Base-by-base conservation (phyloP, 108 stramenopile species). In the Schizochytrium sp. region DNA sequence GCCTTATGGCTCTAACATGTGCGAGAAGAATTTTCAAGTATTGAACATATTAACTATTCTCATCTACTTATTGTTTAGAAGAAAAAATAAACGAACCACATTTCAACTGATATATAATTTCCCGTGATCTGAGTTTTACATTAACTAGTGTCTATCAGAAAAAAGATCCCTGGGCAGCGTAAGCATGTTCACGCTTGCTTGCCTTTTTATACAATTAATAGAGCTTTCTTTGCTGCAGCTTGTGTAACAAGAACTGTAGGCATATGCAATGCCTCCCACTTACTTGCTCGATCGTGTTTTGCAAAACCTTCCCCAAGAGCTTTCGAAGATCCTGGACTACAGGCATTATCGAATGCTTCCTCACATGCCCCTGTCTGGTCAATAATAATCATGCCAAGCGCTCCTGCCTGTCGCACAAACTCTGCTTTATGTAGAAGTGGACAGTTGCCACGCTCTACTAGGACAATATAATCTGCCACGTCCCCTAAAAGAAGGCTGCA, bases 341-440 rank as follows among this genome's bases (percentile, higher is more conserved):
- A 69, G 1, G 12, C 64, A 15, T 69, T 38, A 0, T 69, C 64
- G 44, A 28, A 69, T 38, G 8, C 64, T 0, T 69, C 19, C 42
- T 69, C 64, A 15, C 64, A 69, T 8, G 64, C 64, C 42, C 64
- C 64, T 38, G 42, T 69, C 12, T 12, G 10, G 64, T 69, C 64
- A 38, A 69, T 44, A 0, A 69, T 38, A 15, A 69, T 44, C 64
- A 69, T 69, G 40, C 19, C 64, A 7, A 69, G 64, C 10, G 64
- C 64, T 0, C 64, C 64, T 44, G 64, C 64, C 64, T 38, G 10
- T 7, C 64, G 64, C 64, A 2, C 64, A 12, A 44, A 8, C 64
- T 69, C 19, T 12, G 64, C 64, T 44, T 69, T 69, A 7, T 69
- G 64, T 15, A 69, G 44, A 38, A 69, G 64, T 44, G 64, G 64